These are phyloP conservation scores for Przewalskia tangutica DNA, from an alignment of 257 asterid genomes.

Conservation along the genomic window DNA sequence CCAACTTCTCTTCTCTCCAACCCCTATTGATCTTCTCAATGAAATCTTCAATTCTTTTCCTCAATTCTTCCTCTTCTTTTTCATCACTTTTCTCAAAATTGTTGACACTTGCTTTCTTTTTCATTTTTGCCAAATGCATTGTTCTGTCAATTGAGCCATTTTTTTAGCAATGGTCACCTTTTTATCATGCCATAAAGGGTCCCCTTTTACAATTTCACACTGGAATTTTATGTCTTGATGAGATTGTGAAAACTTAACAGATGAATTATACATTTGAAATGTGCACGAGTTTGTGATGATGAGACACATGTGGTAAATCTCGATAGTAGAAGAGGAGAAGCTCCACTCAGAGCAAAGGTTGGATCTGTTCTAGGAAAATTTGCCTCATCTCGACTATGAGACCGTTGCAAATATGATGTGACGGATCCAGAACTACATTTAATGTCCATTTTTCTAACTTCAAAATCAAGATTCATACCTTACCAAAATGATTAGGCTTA, in stretches of 20 bases:
- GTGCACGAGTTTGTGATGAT: neutral
- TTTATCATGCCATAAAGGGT: neutral
- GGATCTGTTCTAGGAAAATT: too few relatives aligned
- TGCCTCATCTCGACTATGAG: too few relatives aligned
- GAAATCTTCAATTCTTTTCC: slow-evolving; percentile 29
- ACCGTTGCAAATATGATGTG: too few relatives aligned
- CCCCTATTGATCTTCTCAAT: slow-evolving; percentile 22
- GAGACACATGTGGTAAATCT: neutral
- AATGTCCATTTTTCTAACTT: neutral
- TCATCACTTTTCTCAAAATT: neutral
- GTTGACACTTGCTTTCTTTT: slow-evolving; percentile 4
- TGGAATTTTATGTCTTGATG: neutral
- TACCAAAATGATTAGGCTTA: neutral
- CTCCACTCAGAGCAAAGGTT: too few relatives aligned
- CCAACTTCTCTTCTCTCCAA: slow-evolving; percentile 25
- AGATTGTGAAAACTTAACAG: too few relatives aligned
- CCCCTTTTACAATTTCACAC: neutral
- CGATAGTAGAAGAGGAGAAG: too few relatives aligned
- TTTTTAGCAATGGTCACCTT: neutral
- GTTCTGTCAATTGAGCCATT: neutral
- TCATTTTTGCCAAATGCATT: neutral
- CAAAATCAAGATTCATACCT: neutral
- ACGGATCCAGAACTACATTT: too few relatives aligned
- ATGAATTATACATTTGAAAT: too few relatives aligned
- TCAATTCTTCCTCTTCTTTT: slow-evolving; percentile 25